These are phyloP conservation scores for Rhizopogon sp. DNA, from an alignment of 768 basidiomycete genomes.

Conservation along the genomic window DNA sequence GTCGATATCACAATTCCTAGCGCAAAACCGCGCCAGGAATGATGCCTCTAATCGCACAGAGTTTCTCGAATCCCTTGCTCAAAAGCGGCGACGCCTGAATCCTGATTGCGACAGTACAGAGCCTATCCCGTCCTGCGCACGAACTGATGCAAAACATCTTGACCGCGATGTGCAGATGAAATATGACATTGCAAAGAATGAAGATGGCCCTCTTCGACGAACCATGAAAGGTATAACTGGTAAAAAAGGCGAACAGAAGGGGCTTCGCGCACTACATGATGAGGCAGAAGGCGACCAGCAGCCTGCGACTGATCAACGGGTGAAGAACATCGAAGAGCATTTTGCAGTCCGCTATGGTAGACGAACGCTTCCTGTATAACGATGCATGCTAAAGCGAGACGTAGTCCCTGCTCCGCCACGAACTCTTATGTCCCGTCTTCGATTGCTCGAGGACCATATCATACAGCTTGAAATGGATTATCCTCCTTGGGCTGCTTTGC, in stretches of 20 bases:
- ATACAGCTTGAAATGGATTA: slow-evolving; percentile 75
- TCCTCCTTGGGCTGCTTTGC: slow-evolving; percentile 85
- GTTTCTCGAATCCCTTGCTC: slow-evolving; percentile 56
- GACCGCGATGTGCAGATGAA: slow-evolving; percentile 79
- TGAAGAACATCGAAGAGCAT: slow-evolving; percentile 67
- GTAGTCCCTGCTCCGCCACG: slow-evolving; percentile 69
- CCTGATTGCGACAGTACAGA: slow-evolving; percentile 29
- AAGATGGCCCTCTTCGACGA: slow-evolving; percentile 66
- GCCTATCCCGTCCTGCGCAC: slow-evolving; percentile 55
- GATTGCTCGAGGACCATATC: slow-evolving; percentile 73
- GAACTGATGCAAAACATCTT: slow-evolving; percentile 64
- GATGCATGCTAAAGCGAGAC: slow-evolving; percentile 2
- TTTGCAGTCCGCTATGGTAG: slow-evolving; percentile 71
- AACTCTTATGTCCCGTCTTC: slow-evolving; percentile 58
- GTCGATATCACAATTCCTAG: slow-evolving; percentile 68
- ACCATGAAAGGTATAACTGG: slow-evolving; percentile 37
- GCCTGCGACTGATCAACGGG: slow-evolving; percentile 59
- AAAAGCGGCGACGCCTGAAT: slow-evolving; percentile 46
- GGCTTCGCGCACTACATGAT: slow-evolving; percentile 13
- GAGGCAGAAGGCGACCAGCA: slow-evolving; percentile 38
- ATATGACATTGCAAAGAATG: slow-evolving; percentile 84
- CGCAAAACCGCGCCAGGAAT: slow-evolving; percentile 64
- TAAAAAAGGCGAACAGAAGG: slow-evolving; percentile 8
- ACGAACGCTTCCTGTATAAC: slow-evolving; percentile 3
- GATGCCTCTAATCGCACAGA: slow-evolving; percentile 75